These are phyloP conservation scores for Russula ochroleuca DNA, from an alignment of 768 basidiomycete species.

Conservation along the genomic window DNA sequence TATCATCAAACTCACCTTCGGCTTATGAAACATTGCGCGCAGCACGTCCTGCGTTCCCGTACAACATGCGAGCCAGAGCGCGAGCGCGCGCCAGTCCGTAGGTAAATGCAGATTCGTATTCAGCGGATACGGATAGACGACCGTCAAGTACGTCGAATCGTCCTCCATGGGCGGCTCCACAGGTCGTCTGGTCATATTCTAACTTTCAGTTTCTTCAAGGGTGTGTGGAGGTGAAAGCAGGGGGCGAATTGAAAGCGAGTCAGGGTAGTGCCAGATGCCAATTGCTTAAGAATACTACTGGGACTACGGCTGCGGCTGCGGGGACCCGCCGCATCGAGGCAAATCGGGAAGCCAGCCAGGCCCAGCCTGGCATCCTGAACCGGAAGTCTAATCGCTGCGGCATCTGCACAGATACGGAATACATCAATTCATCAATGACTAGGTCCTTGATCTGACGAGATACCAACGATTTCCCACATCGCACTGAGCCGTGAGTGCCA, in stretches of 20 bases:
- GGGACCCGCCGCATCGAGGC: too few species aligned
- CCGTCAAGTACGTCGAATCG: constrained; percentile 42
- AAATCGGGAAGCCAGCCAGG: too few species aligned
- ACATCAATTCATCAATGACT: too few species aligned
- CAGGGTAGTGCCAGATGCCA: neutral
- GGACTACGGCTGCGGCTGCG: too few species aligned
- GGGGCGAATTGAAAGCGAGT: neutral
- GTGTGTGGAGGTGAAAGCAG: neutral
- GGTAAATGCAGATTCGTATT: constrained; percentile 41
- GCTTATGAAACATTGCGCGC: constrained; percentile 44
- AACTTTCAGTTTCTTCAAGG: neutral
- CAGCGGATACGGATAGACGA: constrained; percentile 43
- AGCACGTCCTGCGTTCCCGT: constrained; percentile 35
- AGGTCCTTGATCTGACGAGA: too few species aligned
- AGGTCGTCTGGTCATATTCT: neutral
- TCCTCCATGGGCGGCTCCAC: constrained; percentile 33
- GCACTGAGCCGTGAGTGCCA: too few species aligned
- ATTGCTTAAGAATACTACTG: too few species aligned
- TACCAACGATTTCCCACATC: too few species aligned
- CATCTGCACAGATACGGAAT: too few species aligned
- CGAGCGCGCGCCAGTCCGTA: constrained; percentile 39
- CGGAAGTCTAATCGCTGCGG: too few species aligned
- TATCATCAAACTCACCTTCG: constrained; percentile 35
- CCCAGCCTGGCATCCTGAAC: too few species aligned
- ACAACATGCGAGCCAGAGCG: constrained; percentile 43